Evolutionary conservation across 106 monocot genomes (phyloP), one percentile per base, ranked within the genome.

Genomic region (Gastrodia elata): DNA sequence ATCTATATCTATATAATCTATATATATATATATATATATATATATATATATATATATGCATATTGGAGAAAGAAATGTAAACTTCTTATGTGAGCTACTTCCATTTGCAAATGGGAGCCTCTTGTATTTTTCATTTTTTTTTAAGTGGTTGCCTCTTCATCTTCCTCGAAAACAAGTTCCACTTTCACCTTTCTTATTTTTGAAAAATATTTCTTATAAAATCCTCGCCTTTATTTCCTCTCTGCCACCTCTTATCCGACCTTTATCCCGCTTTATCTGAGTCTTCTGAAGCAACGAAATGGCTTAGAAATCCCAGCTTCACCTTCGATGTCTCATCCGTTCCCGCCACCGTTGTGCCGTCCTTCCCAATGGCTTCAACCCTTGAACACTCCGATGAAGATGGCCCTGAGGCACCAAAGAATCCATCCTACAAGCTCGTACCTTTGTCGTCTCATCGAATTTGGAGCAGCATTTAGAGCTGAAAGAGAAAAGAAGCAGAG

Each of bases 271-370:
- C 78, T 38, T 26, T 35, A 25, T 44, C 25, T 8, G 64, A 25
- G 46, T 5, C 78, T 30, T 41, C 81, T 18, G 38, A 74, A 28
- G 26, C 37, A 39, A n/a, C 70, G 61, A 82, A 80, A 67, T 95
- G 94, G 94, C 91, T 95, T 39, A 58, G 75, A 59, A 91, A 87
- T 74, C 52, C 91, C 61, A 95, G 91, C 78, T 95, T 91, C 78
- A 83, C 83, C 75, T 72, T 82, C 74, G 74, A 87, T 65, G 43
- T 79, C 68, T 91, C 91, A 69, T 16, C 76, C 58, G 18, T 83
- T 42, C 49, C 76, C 42, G 8, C 74, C 55, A 27, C 30, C 33
- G 34, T 72, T 16, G 55, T 37, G 16, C 68, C 56, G 9, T 24
- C 65, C 38, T 2, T 73, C 30, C 81, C 59, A 36, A 22, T 36